Evolutionary conservation across 2,329 filamentous ascomycete species (phyloP), one percentile per base, ranked within the genome.

Genomic region (Malbranchea zuffiana): DNA sequence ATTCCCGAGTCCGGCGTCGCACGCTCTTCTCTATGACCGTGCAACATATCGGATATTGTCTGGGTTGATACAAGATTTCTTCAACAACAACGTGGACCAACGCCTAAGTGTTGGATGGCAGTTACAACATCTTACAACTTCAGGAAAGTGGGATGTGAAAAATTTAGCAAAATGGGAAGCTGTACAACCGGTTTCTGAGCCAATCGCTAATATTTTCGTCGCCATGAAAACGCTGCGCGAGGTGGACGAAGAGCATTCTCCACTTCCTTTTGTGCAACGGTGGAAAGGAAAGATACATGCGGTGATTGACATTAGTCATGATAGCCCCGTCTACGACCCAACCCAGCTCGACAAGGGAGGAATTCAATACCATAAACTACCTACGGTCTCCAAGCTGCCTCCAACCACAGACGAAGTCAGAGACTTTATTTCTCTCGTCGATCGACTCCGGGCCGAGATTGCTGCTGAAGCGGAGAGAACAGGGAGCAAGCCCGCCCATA

Each of bases 131-230:
- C 74, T 96, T 16, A 84, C 82, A 2, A 84, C 81, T 1, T 82
- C 86, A 47, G 87, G 87, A 3, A 96, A 96, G 62, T 96, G 88
- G 88, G 88, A 95, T 53, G 85, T 96, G 47, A 96, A 96, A 63
- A 96, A 96, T 52, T 69, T 95, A 7, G 77, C 74, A 41, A 96
- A 96, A 55, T 96, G 88, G 88, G 74, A 83, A 56, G 76, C 75
- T 12, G 81, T 92, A 1, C 61, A 66, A 1, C 82, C 86, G 0
- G 82, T 93, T 1, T 92, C 83, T 0, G 69, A 72, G 1, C 77
- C 80, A 3, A 90, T 96, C 42, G 82, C 73, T 0, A 75, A 75
- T 10, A 67, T 86, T 3, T 95, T 95, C 55, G 77, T 83, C 17
- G 87, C 85, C 2, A 81, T 95, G 71, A 95, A 96, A 61, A 96